Evolutionary conservation across 148 eudicot genomes (phyloP), one percentile per base, ranked within the genome.

Genomic region (Arctostaphylos glauca): DNA sequence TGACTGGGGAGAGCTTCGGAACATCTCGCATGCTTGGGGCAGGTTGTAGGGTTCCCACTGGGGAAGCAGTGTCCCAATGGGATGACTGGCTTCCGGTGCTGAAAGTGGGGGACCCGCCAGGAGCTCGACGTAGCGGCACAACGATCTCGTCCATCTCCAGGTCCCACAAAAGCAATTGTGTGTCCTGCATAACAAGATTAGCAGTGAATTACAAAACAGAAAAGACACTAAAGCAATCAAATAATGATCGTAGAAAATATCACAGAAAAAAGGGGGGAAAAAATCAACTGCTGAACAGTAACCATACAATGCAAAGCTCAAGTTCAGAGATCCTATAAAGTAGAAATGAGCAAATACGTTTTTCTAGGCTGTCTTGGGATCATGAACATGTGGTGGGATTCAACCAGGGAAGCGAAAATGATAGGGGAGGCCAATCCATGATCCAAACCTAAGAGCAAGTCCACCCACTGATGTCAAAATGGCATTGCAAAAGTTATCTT

Each of bases 151-250:
- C 87, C 86, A 85, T 81, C 0, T 83, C 77, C 70, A 87, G 83
- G 86, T 87, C 87, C 89, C 89, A 87, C 10, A 87, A 71, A 80
- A 87, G 89, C 80, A 87, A 55, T 67, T 85, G 87, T 21, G 89
- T 83, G n/a, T 87, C 89, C 89, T 87, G 80, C 58, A 54, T 21
- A 12, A 52, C 12, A 43, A n/a, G 18, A 81, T 66, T 7, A 81
- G 55, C 43, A 16, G 58, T 12, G 31, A 73, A 54, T 54, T 54
- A 43, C 54, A 71, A 43, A 3, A 21, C 68, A 43, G 44, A 9
- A 81, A 53, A 44, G 19, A 66, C 71, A 66, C 71, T 12, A 66
- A 66, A 43, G 43, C 66, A 55, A n/a, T 41, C 44, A 80, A 66
- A 15, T 67, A 14, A 47, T 49, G 66, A 18, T 14, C 25, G 16